These are phyloP conservation scores for Chytriomyces sp. DNA, from an alignment of 192 early-diverging fungal species.

Conservation along the genomic window DNA sequence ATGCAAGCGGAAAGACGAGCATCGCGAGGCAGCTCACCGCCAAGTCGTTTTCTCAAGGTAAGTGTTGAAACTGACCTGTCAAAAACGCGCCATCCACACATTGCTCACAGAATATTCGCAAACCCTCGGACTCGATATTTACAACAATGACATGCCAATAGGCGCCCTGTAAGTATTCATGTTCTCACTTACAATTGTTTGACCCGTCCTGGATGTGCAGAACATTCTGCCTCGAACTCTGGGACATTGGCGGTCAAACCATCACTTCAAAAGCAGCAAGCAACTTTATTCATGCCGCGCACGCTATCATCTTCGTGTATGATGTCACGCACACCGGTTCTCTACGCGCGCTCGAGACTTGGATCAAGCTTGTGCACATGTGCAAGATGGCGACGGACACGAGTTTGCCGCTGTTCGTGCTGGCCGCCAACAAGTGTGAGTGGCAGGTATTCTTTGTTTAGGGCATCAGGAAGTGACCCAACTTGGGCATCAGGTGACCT, in stretches of 20 bases:
- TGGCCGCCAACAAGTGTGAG: slow-evolving; percentile 29
- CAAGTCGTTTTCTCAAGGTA: slow-evolving; percentile 6
- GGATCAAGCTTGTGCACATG: slow-evolving; percentile 26
- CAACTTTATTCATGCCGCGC: slow-evolving; percentile 22
- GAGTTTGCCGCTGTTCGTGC: slow-evolving; percentile 25
- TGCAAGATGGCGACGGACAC: slow-evolving; percentile 12
- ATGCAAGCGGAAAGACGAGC: slow-evolving; percentile 40
- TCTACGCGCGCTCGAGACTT: slow-evolving; percentile 32
- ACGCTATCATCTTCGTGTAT: slow-evolving; percentile 34
- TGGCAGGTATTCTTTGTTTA: not conserved
- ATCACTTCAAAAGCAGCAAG: slow-evolving; percentile 28
- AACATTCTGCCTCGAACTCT: slow-evolving; percentile 21
- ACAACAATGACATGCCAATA: slow-evolving; percentile 14
- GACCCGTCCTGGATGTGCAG: not conserved
- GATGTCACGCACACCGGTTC: slow-evolving; percentile 35
- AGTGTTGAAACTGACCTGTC: not conserved
- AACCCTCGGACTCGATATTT: slow-evolving; percentile 34
- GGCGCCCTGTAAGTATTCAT: not conserved
- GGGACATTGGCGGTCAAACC: slow-evolving; percentile 39
- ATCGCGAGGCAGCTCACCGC: slow-evolving; percentile 25
- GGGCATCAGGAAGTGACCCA: not conserved
- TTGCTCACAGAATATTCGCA: slow-evolving; percentile 23
- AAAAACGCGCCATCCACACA: not conserved
- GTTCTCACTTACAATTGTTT: not conserved
- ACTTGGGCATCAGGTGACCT: not conserved